Evolutionary conservation across 768 basidiomycete genomes (phyloP).

Genomic region (Boletus sensibilis): DNA sequence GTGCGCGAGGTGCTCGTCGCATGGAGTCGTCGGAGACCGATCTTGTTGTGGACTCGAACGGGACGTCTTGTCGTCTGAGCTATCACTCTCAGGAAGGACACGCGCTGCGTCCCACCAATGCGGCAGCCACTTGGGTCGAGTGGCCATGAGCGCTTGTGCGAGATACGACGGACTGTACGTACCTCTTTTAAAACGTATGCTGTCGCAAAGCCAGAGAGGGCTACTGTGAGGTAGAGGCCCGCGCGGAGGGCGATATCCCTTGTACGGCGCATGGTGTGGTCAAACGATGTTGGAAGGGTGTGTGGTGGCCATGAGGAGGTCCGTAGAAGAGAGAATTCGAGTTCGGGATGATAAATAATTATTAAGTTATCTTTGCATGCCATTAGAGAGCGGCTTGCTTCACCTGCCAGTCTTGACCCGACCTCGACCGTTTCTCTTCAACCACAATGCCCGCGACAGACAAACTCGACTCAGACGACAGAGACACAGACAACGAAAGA

Average conservation of each 20-base stretch:
- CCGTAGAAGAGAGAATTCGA: no score
- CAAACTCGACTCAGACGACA: constrained; percentile 20
- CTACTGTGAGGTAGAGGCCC: constrained; percentile 2
- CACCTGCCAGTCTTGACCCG: no score
- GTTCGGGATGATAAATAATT: no score
- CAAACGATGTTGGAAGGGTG: not conserved
- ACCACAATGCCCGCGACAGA: constrained; percentile 22
- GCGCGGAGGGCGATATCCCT: constrained; percentile 11
- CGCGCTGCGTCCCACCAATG: not conserved
- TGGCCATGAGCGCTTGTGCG: not conserved
- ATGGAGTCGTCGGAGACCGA: not conserved
- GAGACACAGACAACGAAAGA: constrained; percentile 26
- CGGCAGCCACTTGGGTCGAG: constrained; percentile 10
- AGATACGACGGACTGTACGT: not conserved
- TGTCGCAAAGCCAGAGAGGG: constrained; percentile 21
- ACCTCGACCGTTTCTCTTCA: not conserved
- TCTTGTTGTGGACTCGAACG: not conserved
- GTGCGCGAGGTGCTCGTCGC: not conserved
- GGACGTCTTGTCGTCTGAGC: not conserved
- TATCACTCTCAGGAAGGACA: not conserved
- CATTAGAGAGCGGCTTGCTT: not conserved
- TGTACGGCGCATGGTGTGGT: constrained; percentile 6
- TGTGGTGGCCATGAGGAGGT: not conserved
- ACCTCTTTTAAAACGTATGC: constrained; percentile 24
- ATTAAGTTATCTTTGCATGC: constrained; percentile 2